A percentile compares a stretch with the other conserved stretches of the same genome.
Conservation (phyloP, 2,329 filamentous ascomycete species). For the Aspergillus oerlinghausenensis region DNA sequence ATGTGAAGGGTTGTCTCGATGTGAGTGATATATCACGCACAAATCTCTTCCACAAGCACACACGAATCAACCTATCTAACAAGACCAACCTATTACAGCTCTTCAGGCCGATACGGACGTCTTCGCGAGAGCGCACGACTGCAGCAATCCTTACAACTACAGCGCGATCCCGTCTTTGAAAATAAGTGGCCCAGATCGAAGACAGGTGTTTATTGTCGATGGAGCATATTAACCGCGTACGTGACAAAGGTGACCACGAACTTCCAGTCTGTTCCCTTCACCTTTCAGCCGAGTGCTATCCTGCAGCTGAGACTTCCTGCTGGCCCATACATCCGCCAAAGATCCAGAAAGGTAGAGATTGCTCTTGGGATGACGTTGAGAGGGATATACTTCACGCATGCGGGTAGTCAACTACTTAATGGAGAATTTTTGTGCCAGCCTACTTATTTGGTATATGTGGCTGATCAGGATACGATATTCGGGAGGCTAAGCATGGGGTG, state of each 20-base stretch:
- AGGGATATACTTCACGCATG: conserved; percentile 18
- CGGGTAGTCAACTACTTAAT: conserved; percentile 2
- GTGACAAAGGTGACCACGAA: conserved; percentile 14
- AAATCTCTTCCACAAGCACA: too few species aligned
- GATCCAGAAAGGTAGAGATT: conserved; percentile 8
- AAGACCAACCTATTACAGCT: conserved; percentile 4
- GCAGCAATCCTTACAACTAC: too few species aligned
- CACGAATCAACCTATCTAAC: too few species aligned
- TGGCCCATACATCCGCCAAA: conserved; percentile 6
- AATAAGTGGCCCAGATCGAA: not conserved
- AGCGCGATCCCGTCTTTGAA: too few species aligned
- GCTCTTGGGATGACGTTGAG: conserved; percentile 13
- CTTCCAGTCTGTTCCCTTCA: conserved; percentile 7
- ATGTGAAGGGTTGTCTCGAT: conserved; percentile 15
- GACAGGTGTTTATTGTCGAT: not conserved
- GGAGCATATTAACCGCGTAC: not conserved
- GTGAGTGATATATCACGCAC: conserved; percentile 2
- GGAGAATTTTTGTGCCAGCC: not conserved
- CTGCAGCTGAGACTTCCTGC: conserved; percentile 11
- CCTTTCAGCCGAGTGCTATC: conserved; percentile 15
- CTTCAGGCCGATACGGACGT: conserved; percentile 8
- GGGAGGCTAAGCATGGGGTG: not conserved
- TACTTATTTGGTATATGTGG: not conserved
- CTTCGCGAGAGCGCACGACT: too few species aligned
- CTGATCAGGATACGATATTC: not conserved